Evolutionary conservation across 2,329 filamentous ascomycete species (phyloP).

Genomic region (Botryosphaeria dothidea): DNA sequence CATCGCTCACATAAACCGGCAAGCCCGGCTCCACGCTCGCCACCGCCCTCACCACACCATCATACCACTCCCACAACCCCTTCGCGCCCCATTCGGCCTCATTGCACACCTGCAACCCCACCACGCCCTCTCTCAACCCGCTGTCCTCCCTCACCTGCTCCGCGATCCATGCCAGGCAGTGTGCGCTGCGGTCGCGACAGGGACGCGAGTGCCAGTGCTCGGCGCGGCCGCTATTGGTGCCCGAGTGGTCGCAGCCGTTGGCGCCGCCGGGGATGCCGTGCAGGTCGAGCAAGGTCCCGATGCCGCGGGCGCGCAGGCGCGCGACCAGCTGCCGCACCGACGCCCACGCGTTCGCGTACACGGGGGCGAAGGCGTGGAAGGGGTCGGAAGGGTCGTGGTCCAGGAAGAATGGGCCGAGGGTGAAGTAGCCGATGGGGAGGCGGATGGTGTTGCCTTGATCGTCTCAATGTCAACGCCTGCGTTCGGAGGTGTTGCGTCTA

Average conservation of each 20-base stretch:
- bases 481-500: too few species aligned
- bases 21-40: constrained; percentile 50
- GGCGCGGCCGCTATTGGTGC: constrained; percentile 53
- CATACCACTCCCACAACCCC: constrained; percentile 60
- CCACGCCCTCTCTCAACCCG: constrained; percentile 38
- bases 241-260: constrained; percentile 58
- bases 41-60: constrained; percentile 50
- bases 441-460: constrained; percentile 52
- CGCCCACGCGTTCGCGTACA: constrained; percentile 58
- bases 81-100: constrained; percentile 54
- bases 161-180: constrained; percentile 53
- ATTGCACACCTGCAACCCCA: constrained; percentile 61
- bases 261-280: constrained; percentile 61
- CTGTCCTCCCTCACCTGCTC: constrained; percentile 39
- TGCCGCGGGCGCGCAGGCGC: constrained; percentile 49
- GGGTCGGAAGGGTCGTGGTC: constrained; percentile 45
- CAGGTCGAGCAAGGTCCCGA: constrained; percentile 60
- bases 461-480: too few species aligned
- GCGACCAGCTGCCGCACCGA: constrained; percentile 50
- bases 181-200: constrained; percentile 49
- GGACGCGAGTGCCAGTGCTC: constrained; percentile 51
- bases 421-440: constrained; percentile 63
- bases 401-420: constrained; percentile 57
- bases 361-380: constrained; percentile 51
- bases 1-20: constrained; percentile 61